Conservation (phyloP, 306 rosid genomes). For the Trichosanthes truncata region DNA sequence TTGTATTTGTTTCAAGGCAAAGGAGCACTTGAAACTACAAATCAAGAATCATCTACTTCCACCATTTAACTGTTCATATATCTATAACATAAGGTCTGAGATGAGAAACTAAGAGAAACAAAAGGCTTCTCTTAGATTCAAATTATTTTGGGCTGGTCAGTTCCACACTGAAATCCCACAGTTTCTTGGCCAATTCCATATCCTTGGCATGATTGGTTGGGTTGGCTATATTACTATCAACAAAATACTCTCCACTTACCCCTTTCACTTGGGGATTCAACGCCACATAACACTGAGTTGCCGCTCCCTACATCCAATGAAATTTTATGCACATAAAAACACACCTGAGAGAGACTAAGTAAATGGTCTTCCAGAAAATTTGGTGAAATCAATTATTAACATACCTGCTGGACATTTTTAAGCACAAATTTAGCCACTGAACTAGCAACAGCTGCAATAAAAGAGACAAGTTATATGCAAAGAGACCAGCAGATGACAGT, state of each 20-base stretch:
- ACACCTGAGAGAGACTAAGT: constrained; percentile 4
- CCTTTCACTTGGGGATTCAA: constrained; percentile 33
- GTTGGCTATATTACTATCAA: constrained; percentile 23
- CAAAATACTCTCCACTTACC: constrained; percentile 33
- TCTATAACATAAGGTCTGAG: neutral
- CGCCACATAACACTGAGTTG: constrained; percentile 38
- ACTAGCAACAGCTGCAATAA: constrained; percentile 40
- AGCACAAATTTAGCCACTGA: constrained; percentile 39
- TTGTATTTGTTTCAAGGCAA: neutral
- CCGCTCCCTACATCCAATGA: constrained; percentile 27
- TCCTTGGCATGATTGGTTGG: constrained; percentile 22
- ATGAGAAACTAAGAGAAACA: neutral
- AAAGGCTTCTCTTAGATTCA: neutral
- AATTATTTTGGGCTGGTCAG: constrained; percentile 17
- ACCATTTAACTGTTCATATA: neutral
- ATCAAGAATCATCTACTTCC: neutral
- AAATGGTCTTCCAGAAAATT: neutral
- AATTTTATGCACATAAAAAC: neutral
- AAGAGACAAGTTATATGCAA: neutral
- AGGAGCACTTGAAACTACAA: neutral
- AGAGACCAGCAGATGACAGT: neutral
- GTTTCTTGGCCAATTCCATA: constrained; percentile 26
- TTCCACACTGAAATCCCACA: constrained; percentile 34
- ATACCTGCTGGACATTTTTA: constrained; percentile 63
- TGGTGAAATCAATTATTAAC: neutral